Base-by-base conservation (phyloP, 345 rosid genomes). In the Lepidium sativum region DNA sequence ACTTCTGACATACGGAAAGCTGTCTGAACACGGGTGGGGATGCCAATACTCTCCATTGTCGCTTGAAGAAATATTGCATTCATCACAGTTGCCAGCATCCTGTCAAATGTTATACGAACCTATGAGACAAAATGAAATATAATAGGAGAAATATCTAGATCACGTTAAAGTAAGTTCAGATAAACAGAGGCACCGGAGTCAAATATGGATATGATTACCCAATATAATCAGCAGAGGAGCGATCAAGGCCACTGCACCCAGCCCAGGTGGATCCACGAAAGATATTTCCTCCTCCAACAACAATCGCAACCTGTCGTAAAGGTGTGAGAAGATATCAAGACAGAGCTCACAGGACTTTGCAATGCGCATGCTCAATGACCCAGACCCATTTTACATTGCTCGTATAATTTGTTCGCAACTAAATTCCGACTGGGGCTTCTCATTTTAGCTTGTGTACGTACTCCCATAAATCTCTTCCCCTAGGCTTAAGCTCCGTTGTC, bases 51-150 rank as follows among this genome's bases (percentile, higher is more conserved):
- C 80, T 92, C 97, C 97, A 92, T 89, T 9, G 97, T 92, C 32
- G 98, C 95, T 80, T 89, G 92, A 65, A 92, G 97, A 79, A 81
- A 92, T 60, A 89, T 84, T 23, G 96, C 96, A 76, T 92, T 92
- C 98, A 92, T 89, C 34, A 89, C 96, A 40, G 97, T 89, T n/a
- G 98, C 98, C 41, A 92, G 66, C 97, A 87, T 92, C 68, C 97
- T 92, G 71, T 54, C 47, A 59, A 73, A 57, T 18, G 52, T 72
- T 7, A 27, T 11, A 58, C 35, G 31, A 34, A 51, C 5, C 15
- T 59, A 18, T 65, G 54, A 59, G 71, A 42, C 56, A 17, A 49
- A 41, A 18, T 51, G n/a, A 10, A 17, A 21, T 54, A 14, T 8
- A 54, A 2, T 0, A 39, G 14, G 4, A 1, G 6, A 6, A 5